Conservation (phyloP, 345 rosid species). For the Dipteronia sinensis region DNA sequence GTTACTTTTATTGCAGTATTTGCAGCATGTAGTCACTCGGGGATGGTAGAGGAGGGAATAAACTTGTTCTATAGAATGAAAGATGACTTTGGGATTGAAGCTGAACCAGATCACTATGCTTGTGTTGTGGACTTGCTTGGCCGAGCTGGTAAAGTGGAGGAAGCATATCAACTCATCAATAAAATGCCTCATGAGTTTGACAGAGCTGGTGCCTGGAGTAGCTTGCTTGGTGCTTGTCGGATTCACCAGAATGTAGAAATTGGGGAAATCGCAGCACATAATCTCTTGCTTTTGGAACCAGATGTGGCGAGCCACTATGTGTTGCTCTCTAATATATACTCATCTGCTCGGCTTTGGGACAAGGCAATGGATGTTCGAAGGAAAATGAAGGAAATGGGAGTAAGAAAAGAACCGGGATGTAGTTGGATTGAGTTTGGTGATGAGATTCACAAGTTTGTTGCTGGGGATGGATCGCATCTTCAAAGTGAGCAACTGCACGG, state of each 20-base stretch:
- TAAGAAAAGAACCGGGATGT: conserved; percentile 90
- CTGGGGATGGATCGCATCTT: conserved; percentile 79
- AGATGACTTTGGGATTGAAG: conserved; percentile 51
- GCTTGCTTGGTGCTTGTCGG: conserved; percentile 84
- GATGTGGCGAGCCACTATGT: conserved; percentile 88
- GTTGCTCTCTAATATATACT: conserved; percentile 78
- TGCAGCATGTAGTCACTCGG: conserved; percentile 91
- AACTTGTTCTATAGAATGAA: conserved; percentile 69
- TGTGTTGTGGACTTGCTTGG: conserved; percentile 91
- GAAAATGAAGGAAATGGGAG: conserved; percentile 77
- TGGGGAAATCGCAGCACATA: conserved; percentile 72
- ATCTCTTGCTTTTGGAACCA: conserved; percentile 72
- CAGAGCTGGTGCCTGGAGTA: conserved; percentile 80
- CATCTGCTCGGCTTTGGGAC: conserved; percentile 78
- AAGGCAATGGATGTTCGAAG: conserved; percentile 73
- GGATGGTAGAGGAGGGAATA: conserved; percentile 80
- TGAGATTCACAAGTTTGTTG: conserved; percentile 77
- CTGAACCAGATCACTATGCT: conserved; percentile 80
- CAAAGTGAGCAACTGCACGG: conserved; percentile 63
- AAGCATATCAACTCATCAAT: conserved; percentile 59
- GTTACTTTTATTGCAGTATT: conserved; percentile 74
- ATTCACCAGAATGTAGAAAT: conserved; percentile 67
- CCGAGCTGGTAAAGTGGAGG: conserved; percentile 68
- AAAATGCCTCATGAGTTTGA: conserved; percentile 56
- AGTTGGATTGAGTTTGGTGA: conserved; percentile 85